Evolutionary conservation across 306 rosid species (phyloP), one percentile per base, ranked within the genome.

Genomic region (Crotalaria pallida): DNA sequence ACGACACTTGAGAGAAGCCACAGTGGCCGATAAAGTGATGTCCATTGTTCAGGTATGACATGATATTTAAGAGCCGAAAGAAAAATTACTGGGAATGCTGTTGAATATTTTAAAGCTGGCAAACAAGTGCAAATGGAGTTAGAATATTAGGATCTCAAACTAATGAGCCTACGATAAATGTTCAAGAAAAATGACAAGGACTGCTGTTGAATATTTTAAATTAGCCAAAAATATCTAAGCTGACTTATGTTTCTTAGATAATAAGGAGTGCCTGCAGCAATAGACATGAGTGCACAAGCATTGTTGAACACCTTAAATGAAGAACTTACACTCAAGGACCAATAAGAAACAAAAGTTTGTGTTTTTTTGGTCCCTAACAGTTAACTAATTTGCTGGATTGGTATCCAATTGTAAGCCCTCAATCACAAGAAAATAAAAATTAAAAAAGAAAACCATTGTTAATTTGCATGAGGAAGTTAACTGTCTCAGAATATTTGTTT

Each of bases 21-120:
- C 53, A 95, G 87, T 21, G 96, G 99, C 51, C 96, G 85, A 82
- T 91, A 95, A 63, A 91, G 77, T 72, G 26, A 80, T 19, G 86
- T 80, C 99, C 99, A 91, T 60, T 76, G 83, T 68, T 86, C 97
- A 26, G 96, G 96, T 51, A 86, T 79, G 65, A 87, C 81, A 13
- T 95, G 99, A 78, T 91, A 95, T 76, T 95, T 95, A 57, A 95
- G 97, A 64, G 99, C 97, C 2, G 99, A 95, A 59, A 95, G 96
- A 83, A 87, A 95, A 74, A 95, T 89, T 22, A 95, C 99, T 4
- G 99, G 99, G 51, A 91, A 84, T 67, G 97, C 96, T 0, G 97
- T 95, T 5, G 97, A 95, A 80, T 95, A 95, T 76, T 91, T 95
- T 41, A 91, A 82, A 55, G 99, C 99, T 91, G 97, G 58, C 87